These are phyloP conservation scores for Biscutella auriculata DNA, from an alignment of 441 rosid species.

Conservation along the genomic window DNA sequence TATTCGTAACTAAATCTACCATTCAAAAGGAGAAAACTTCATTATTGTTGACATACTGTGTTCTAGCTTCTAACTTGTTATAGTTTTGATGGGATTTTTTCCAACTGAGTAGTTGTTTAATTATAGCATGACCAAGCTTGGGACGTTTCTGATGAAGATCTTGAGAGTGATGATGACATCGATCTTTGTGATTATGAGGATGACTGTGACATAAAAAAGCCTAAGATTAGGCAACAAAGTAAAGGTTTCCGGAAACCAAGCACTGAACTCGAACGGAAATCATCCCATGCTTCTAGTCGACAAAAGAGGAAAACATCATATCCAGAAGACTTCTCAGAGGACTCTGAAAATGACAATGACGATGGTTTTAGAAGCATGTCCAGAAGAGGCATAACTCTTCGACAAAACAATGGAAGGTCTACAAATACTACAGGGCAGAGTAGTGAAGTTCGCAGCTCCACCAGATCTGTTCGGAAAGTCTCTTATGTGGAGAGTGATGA, in stretches of 20 bases:
- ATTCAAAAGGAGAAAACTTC: neutral
- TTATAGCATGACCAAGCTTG: conserved; percentile 54
- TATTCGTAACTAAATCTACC: neutral
- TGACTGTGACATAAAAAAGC: conserved; percentile 51
- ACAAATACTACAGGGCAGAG: conserved; percentile 36
- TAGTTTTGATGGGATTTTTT: conserved; percentile 10
- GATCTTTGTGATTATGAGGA: conserved; percentile 69
- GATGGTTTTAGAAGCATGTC: conserved; percentile 52
- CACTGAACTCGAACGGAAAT: conserved; percentile 39
- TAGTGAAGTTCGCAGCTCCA: conserved; percentile 82
- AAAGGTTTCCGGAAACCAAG: conserved; percentile 47
- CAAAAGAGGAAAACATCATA: conserved; percentile 59
- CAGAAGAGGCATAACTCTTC: conserved; percentile 53
- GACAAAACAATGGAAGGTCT: conserved; percentile 53
- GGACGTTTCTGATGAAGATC: conserved; percentile 76
- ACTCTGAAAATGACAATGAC: conserved; percentile 54
- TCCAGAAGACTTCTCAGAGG: conserved; percentile 71
- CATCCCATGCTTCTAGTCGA: conserved; percentile 34
- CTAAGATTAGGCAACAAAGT: conserved; percentile 47
- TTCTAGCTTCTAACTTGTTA: conserved; percentile 9
- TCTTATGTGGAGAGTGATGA: conserved; percentile 99
- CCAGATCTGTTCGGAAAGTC: conserved; percentile 85
- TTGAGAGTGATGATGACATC: conserved; percentile 48
- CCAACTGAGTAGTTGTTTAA: conserved; percentile 5
- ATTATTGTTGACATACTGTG: conserved; percentile 12